phyloP scores from a whole-genome alignment of 495 filamentous ascomycete genomes.

The Echria macrotheca region DNA sequence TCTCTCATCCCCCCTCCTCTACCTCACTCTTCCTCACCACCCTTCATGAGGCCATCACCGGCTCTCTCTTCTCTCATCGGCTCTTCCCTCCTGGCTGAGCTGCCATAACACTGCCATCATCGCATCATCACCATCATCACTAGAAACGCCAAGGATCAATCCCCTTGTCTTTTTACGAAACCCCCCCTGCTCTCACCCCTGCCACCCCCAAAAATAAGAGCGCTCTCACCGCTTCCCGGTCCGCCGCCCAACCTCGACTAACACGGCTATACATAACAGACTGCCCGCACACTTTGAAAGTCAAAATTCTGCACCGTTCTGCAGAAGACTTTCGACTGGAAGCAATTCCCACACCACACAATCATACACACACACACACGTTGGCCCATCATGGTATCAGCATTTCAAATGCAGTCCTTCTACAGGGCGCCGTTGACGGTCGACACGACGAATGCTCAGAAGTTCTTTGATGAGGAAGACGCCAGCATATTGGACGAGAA shows the following conservation, averaged over 20 bases:
- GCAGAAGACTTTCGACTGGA: neutral
- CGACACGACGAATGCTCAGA: conserved; percentile 52
- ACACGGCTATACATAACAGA: conserved; percentile 31
- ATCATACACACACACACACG: conserved; percentile 16
- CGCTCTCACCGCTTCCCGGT: conserved; percentile 28
- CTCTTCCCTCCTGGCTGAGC: conserved; percentile 17
- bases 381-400: conserved; percentile 44
- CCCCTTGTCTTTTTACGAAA: conserved; percentile 4
- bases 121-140: too few relatives aligned
- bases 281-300: conserved; percentile 21
- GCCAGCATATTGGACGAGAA: conserved; percentile 77
- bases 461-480: conserved; percentile 74
- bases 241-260: conserved; percentile 26
- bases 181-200: conserved; percentile 16
- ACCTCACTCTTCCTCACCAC: conserved; percentile 9
- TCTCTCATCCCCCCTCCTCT: conserved; percentile 4
- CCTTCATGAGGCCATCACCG: neutral
- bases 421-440: conserved; percentile 59
- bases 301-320: conserved; percentile 8
- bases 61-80: conserved; percentile 3
- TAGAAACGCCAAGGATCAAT: too few relatives aligned
- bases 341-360: conserved; percentile 14
- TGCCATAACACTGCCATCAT: too few relatives aligned
- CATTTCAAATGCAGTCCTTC: conserved; percentile 52
- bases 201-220: conserved; percentile 26